Base-by-base conservation (phyloP, 495 filamentous ascomycete species). In the Penicillium paxilli region DNA sequence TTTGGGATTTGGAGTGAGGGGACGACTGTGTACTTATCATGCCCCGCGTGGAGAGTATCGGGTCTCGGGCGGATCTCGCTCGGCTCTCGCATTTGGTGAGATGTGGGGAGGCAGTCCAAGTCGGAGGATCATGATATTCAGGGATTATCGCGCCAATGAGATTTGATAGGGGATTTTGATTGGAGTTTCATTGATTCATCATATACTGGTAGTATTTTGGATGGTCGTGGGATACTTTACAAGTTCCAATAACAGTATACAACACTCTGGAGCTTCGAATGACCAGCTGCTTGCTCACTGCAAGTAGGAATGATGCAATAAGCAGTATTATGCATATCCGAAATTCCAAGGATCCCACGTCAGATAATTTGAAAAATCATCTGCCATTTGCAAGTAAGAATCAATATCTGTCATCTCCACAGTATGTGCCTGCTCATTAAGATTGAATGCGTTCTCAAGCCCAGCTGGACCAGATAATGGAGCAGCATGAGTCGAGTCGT, bases 61-160 rank as follows among this genome's bases (percentile, higher is more conserved):
- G 51, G 8, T 66, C 53, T 58, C 38, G 45, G 62, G 22, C 63
- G 65, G 56, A 46, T 59, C 32, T 49, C 63, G 32, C 55, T 49
- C 28, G 28, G 28, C 28, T 32, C 14, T 32, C 28, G 28, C n/a
- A n/a, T n/a, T n/a, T n/a, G n/a, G n/a, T n/a, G n/a, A n/a, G n/a
- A n/a, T n/a, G n/a, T n/a, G n/a, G n/a, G n/a, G n/a, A n/a, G n/a
- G n/a, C n/a, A n/a, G n/a, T n/a, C n/a, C n/a, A n/a, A n/a, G n/a
- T n/a, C n/a, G n/a, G n/a, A n/a, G n/a, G n/a, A n/a, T n/a, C n/a
- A n/a, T n/a, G n/a, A n/a, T n/a, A n/a, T n/a, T n/a, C n/a, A n/a
- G n/a, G n/a, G n/a, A n/a, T n/a, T n/a, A n/a, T n/a, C n/a, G n/a
- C n/a, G n/a, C n/a, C n/a, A n/a, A n/a, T n/a, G n/a, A n/a, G n/a